Conservation (phyloP, 2,329 filamentous ascomycete species). For the Trichoderma oligosporum region DNA sequence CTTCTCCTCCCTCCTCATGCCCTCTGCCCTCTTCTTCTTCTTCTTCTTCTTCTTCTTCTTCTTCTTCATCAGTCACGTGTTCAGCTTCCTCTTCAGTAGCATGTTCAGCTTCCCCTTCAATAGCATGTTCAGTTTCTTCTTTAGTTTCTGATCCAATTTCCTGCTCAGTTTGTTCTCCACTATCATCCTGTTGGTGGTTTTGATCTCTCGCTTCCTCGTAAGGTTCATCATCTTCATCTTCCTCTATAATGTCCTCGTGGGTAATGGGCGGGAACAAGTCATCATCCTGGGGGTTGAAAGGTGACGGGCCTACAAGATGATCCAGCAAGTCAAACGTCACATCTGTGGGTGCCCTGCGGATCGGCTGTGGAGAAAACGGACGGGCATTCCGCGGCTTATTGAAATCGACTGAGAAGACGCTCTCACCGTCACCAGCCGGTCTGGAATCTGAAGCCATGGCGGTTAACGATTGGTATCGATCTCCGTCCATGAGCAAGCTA, state of each 20-base stretch:
- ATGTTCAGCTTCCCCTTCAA: background rate
- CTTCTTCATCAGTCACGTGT: no score
- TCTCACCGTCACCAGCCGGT: constrained; percentile 42
- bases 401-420: constrained; percentile 52
- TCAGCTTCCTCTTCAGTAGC: no score
- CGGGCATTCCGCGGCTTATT: constrained; percentile 52
- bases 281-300: background rate
- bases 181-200: background rate
- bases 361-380: constrained; percentile 58
- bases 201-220: background rate
- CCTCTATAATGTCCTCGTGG: constrained; percentile 19
- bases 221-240: constrained; percentile 17
- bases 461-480: constrained; percentile 57
- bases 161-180: background rate
- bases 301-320: constrained; percentile 24
- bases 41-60: background rate
- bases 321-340: constrained; percentile 40
- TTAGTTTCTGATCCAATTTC: background rate
- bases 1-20: background rate
- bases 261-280: constrained; percentile 21
- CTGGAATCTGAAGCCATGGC: constrained; percentile 39
- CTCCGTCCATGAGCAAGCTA: constrained; percentile 50
- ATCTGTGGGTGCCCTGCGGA: constrained; percentile 39
- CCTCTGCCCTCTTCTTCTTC: background rate
- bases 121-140: background rate